Conservation (phyloP, 495 filamentous ascomycete genomes). For the Neurospora discreta region DNA sequence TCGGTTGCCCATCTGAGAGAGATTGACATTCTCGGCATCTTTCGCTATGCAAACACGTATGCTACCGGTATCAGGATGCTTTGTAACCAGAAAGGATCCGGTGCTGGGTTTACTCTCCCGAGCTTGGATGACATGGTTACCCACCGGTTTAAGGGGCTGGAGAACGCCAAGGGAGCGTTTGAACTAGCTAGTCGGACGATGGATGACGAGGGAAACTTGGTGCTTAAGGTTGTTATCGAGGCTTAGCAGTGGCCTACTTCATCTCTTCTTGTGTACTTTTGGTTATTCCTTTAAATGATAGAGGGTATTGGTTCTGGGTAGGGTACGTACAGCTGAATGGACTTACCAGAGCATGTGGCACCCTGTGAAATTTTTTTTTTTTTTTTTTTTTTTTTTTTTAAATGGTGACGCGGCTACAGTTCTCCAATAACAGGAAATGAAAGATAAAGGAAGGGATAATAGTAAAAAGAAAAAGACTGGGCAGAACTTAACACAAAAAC, state of each 20-base stretch:
- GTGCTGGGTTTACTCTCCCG: slow-evolving; percentile 43
- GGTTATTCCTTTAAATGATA: neutral
- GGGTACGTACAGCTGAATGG: neutral
- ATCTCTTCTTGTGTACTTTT: neutral
- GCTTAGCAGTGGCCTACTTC: slow-evolving; percentile 14
- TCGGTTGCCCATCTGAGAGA: slow-evolving; percentile 77
- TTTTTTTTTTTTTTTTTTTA: neutral
- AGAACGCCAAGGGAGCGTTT: slow-evolving; percentile 58
- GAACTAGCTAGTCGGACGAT: slow-evolving; percentile 66
- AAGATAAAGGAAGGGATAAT: too few species aligned
- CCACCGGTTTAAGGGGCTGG: slow-evolving; percentile 60
- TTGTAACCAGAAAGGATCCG: slow-evolving; percentile 40
- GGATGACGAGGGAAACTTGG: slow-evolving; percentile 66
- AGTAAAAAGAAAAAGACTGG: too few species aligned
- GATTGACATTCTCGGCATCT: slow-evolving; percentile 86
- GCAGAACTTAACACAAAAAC: too few species aligned
- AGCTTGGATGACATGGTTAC: slow-evolving; percentile 61
- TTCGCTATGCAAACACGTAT: slow-evolving; percentile 84
- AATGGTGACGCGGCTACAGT: too few species aligned
- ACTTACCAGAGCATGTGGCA: neutral
- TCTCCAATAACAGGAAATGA: too few species aligned
- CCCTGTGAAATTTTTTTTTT: neutral
- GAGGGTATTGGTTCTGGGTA: neutral
- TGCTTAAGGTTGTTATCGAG: slow-evolving; percentile 79
- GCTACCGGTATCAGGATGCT: slow-evolving; percentile 62